Percentiles rank a stretch among this genome's conserved stretches.
phyloP scores from a whole-genome alignment of 2,329 filamentous ascomycete genomes.

The Lojkania enalia region DNA sequence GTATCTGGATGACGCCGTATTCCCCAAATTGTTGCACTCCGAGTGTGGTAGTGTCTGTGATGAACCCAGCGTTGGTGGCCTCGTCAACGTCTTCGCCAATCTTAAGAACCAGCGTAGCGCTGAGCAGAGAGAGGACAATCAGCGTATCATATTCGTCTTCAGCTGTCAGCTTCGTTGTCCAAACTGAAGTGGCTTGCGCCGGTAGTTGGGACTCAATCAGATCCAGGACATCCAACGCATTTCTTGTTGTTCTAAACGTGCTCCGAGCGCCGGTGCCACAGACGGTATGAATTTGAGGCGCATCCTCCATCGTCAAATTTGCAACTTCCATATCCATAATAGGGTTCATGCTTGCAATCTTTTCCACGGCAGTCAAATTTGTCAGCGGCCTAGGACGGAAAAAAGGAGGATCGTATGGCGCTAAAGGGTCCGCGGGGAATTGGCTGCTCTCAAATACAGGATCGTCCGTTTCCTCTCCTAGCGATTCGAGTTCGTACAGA shows the following conservation, averaged over 20 bases:
- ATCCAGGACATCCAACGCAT: conserved; percentile 90
- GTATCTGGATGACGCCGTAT: conserved; percentile 88
- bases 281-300: conserved; percentile 92
- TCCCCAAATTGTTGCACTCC: conserved; percentile 94
- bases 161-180: conserved; percentile 86
- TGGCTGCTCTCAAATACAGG: conserved; percentile 81
- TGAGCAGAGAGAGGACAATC: conserved; percentile 90
- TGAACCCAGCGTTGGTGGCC: conserved; percentile 89
- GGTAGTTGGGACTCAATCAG: conserved; percentile 94
- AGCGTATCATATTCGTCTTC: conserved; percentile 89
- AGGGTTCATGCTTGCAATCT: conserved; percentile 84
- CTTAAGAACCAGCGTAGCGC: conserved; percentile 86
- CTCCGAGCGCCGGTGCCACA: conserved; percentile 88
- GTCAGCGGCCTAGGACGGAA: conserved; percentile 80
- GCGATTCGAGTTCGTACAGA: conserved; percentile 96
- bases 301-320: conserved; percentile 88
- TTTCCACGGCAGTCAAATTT: conserved; percentile 83
- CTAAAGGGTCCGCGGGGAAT: conserved; percentile 74
- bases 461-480: conserved; percentile 90
- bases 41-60: conserved; percentile 84
- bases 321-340: conserved; percentile 88
- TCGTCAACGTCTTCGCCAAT: conserved; percentile 98
- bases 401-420: conserved; percentile 75
- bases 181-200: conserved; percentile 86
- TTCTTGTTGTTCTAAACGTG: conserved; percentile 87